These are phyloP conservation scores for Rhizopogon rudus DNA, from an alignment of 768 basidiomycete genomes.

Conservation along the genomic window DNA sequence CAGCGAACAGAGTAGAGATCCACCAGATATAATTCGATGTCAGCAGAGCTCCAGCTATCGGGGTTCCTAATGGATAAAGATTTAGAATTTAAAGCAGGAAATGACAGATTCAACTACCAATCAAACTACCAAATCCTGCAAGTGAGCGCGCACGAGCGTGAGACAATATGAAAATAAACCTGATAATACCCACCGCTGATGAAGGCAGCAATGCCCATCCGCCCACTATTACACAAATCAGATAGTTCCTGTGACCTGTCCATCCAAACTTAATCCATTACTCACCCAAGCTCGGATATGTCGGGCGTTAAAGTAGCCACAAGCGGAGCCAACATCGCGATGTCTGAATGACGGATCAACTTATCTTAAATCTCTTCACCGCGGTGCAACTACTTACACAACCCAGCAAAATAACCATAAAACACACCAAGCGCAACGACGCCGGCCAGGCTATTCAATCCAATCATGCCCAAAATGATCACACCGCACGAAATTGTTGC, in stretches of 20 bases:
- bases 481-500: conserved; percentile 25
- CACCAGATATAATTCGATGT: conserved; percentile 51
- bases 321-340: conserved; percentile 33
- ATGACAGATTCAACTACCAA: background rate
- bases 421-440: conserved; percentile 33
- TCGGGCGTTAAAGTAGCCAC: conserved; percentile 34
- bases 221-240: background rate
- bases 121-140: background rate
- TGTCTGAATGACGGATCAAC: conserved; percentile 13
- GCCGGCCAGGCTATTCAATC: conserved; percentile 26
- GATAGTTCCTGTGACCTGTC: background rate
- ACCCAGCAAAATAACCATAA: conserved; percentile 43
- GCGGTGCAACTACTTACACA: conserved; percentile 13
- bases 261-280: background rate
- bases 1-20: conserved; percentile 50
- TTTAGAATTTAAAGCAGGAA: conserved; percentile 2
- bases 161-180: background rate
- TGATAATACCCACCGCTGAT: background rate
- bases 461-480: conserved; percentile 37
- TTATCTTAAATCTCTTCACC: background rate
- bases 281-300: conserved; percentile 40
- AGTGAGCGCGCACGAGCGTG: background rate
- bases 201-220: background rate
- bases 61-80: conserved; percentile 42
- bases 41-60: conserved; percentile 53